Evolutionary conservation across 768 basidiomycete species (phyloP).

Genomic region (Boletus tomentosulus): DNA sequence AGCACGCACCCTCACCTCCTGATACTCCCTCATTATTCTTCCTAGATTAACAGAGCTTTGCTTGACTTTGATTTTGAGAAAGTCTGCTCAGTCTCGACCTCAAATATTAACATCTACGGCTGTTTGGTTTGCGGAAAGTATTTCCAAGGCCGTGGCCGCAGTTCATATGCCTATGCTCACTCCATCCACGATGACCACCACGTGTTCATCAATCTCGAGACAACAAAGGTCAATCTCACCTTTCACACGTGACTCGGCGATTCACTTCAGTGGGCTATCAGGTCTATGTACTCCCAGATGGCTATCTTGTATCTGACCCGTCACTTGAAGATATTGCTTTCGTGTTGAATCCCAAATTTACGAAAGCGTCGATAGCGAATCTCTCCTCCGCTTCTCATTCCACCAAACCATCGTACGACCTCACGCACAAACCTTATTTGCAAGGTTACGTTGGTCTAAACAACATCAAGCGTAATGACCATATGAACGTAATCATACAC

Average conservation of each 20-base stretch:
- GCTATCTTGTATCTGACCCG: constrained; percentile 94
- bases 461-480: constrained; percentile 96
- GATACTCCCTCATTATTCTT: constrained; percentile 17
- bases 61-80: constrained; percentile 99
- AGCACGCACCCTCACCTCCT: constrained; percentile 11
- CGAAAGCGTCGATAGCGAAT: constrained; percentile 47
- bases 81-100: constrained; percentile 93
- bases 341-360: constrained; percentile 87
- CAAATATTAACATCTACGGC: constrained; percentile 96
- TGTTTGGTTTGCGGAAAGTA: constrained; percentile 99
- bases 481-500: constrained; percentile 96
- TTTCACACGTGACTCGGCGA: constrained; percentile 15
- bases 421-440: constrained; percentile 74
- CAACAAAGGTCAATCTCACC: constrained; percentile 60
- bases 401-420: constrained; percentile 78
- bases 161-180: constrained; percentile 93
- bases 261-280: constrained; percentile 32
- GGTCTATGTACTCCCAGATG: constrained; percentile 98
- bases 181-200: constrained; percentile 98
- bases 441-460: constrained; percentile 96
- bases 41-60: constrained; percentile 81
- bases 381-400: constrained; percentile 58
- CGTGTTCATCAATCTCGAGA: constrained; percentile 94
- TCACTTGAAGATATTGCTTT: constrained; percentile 93
- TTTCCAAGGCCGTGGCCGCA: constrained; percentile 94